Base-by-base conservation (phyloP, 306 rosid genomes). In the Neltuma alba region DNA sequence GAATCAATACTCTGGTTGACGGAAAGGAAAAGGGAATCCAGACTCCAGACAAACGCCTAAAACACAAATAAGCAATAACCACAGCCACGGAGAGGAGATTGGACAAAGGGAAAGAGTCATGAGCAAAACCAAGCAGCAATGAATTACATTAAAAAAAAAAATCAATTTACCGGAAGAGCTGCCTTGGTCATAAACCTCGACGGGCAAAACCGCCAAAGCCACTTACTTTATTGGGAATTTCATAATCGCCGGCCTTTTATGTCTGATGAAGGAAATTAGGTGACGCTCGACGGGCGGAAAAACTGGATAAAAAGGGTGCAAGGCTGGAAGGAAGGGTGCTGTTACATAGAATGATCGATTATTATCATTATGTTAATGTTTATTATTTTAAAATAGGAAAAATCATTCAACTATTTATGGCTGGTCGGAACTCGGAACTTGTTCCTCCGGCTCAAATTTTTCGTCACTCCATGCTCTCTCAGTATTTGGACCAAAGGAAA, bases 161-260 rank as follows among this genome's bases (percentile, higher is more conserved):
- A 9, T 57, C 33, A 25, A 57, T 57, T 57, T 83, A 95, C 99
- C 94, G 82, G 89, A 66, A 69, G 92, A 97, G 28, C 63, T 68
- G 57, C 97, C 97, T 71, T 69, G 63, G 70, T 91, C 98, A 27
- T 88, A 87, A 84, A 95, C 74, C 81, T 80, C 74, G 74, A 90
- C 69, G 16, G 97, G 95, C 50, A 82, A 83, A n/a, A n/a, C n/a
- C n/a, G n/a, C n/a, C n/a, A n/a, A 80, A 87, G 41, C 98, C 95
- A 90, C 28, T 85, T 90, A 41, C 85, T 89, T 36, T 89, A 90
- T 8, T 86, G 83, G 72, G 90, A 91, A 77, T 81, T 65, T 97
- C 98, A 90, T 58, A 27, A 25, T 27, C 65, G 65, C 34, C 65
- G 65, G 18, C 3, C 34, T 27, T 11, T 58, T 58, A 1, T 58